Base-by-base conservation (phyloP, 176 grass and related monocot species). In the Rhynchospora tenuis region DNA sequence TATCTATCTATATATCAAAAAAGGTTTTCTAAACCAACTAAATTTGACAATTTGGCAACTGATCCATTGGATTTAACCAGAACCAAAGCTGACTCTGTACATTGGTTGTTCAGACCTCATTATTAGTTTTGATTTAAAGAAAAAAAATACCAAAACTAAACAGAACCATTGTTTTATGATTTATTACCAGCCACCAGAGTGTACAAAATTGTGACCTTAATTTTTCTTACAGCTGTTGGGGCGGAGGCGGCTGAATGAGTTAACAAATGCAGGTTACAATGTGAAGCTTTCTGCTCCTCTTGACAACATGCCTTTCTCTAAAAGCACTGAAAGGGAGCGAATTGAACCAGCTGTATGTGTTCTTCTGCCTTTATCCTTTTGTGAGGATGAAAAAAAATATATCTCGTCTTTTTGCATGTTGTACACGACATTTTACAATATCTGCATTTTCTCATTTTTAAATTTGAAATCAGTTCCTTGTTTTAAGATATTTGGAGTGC, bases 251-350 rank as follows among this genome's bases (percentile, higher is more conserved):
- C 73, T 98, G 85, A 93, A 86, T 54, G 95, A 98, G 52, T 88
- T 98, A 86, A 86, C 89, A 83, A 93, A 93, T 91, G 90, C 90
- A 73, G 95, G 95, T 20, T 98, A 94, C 82, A 98, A 98, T 56
- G 63, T 81, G 31, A 94, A 93, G 78, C 81, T 98, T 61, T 98
- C 95, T 84, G 71, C 90, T 64, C 95, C 92, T 83, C 83, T 98
- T 69, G 95, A 98, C 85, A 94, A 93, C 85, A 88, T 89, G 13
- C 92, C 92, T 15, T 94, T 94, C 86, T 93, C 92, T 87, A 93
- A 90, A 45, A 86, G 57, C 84, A 87, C 52, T 55, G 95, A 94
- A 51, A 90, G 92, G 52, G 95, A 98, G 11, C 72, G 90, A 23
- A 94, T 98, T 88, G 90, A 94, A 83, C 88, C 91, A 72, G 92